phyloP scores from a whole-genome alignment of 2,329 filamentous ascomycete genomes.

The Aureobasidium lini region DNA sequence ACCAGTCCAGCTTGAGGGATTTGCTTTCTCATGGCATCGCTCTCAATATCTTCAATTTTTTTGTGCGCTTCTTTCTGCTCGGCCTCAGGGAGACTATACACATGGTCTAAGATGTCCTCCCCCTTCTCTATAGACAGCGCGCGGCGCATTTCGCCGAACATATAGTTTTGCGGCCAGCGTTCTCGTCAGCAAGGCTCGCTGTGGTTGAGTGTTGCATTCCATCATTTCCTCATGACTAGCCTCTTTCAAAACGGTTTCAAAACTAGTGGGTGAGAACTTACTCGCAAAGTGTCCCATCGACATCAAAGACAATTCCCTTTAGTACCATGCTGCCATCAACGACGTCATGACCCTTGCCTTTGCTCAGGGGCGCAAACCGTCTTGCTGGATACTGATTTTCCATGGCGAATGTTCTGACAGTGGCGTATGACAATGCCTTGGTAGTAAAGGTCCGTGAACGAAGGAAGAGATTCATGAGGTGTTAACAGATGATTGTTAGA shows the following conservation, averaged over 20 bases:
- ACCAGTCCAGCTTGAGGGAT: constrained; percentile 73
- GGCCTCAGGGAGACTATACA: constrained; percentile 61
- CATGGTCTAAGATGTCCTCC: constrained; percentile 82
- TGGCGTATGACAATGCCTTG: neutral
- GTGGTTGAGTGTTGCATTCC: no score
- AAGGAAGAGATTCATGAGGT: neutral
- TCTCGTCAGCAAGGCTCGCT: neutral
- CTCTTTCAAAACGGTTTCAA: no score
- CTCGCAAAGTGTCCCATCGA: constrained; percentile 89
- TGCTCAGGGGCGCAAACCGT: constrained; percentile 45
- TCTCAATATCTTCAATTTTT: constrained; percentile 72
- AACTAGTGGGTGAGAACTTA: constrained; percentile 16
- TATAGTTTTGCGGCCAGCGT: constrained; percentile 78
- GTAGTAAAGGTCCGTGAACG: neutral
- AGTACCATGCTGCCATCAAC: constrained; percentile 33
- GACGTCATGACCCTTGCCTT: constrained; percentile 22
- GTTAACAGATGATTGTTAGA: neutral
- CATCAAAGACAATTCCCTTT: constrained; percentile 71
- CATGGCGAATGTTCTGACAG: neutral
- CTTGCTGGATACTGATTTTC: constrained; percentile 22
- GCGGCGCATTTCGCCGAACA: constrained; percentile 81
- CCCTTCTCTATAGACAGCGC: constrained; percentile 65
- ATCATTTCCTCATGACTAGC: no score
- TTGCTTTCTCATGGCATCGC: constrained; percentile 70
- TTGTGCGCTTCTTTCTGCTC: constrained; percentile 55